These are phyloP conservation scores for Wickerhamomyces kurtzmanii DNA, from an alignment of 805 yeast species.

Conservation along the genomic window DNA sequence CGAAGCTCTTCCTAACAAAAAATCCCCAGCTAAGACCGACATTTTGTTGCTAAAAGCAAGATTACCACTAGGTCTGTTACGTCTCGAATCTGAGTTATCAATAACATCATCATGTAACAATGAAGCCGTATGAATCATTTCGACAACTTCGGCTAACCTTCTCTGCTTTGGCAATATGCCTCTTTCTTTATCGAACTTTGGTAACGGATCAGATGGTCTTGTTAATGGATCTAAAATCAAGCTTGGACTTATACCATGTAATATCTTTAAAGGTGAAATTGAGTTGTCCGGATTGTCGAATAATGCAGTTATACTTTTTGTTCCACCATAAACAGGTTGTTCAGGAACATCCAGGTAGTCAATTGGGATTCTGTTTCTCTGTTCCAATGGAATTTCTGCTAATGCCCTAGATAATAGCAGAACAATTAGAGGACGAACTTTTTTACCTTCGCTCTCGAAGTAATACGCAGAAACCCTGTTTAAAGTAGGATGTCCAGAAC, in stretches of 20 bases:
- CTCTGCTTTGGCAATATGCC: slow-evolving; percentile 94
- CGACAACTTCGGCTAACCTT: slow-evolving; percentile 93
- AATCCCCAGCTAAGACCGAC: slow-evolving; percentile 97
- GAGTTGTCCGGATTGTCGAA: slow-evolving; percentile 45
- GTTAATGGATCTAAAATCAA: slow-evolving; percentile 77
- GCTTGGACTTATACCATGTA: slow-evolving; percentile 86
- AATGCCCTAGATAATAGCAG: slow-evolving; percentile 75
- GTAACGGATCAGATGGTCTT: slow-evolving; percentile 65
- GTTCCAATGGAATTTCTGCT: slow-evolving; percentile 56
- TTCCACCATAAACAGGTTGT: slow-evolving; percentile 53
- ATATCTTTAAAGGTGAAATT: slow-evolving; percentile 70
- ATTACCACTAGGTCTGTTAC: slow-evolving; percentile 89
- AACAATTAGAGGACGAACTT: slow-evolving; percentile 86
- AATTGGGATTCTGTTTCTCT: slow-evolving; percentile 54
- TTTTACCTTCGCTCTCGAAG: slow-evolving; percentile 94
- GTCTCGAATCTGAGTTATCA: slow-evolving; percentile 77
- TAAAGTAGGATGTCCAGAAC: slow-evolving; percentile 89
- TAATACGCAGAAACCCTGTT: slow-evolving; percentile 91
- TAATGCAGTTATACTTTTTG: slow-evolving; percentile 41
- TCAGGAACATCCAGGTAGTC: slow-evolving; percentile 58
- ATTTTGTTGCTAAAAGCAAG: slow-evolving; percentile 91
- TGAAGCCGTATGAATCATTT: slow-evolving; percentile 97
- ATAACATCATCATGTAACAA: slow-evolving; percentile 95
- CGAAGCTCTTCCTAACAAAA: slow-evolving; percentile 89
- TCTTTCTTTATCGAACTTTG: slow-evolving; percentile 42